Conservation (phyloP, 2,329 filamentous ascomycete genomes). For the Cladorrhinum sp. region DNA sequence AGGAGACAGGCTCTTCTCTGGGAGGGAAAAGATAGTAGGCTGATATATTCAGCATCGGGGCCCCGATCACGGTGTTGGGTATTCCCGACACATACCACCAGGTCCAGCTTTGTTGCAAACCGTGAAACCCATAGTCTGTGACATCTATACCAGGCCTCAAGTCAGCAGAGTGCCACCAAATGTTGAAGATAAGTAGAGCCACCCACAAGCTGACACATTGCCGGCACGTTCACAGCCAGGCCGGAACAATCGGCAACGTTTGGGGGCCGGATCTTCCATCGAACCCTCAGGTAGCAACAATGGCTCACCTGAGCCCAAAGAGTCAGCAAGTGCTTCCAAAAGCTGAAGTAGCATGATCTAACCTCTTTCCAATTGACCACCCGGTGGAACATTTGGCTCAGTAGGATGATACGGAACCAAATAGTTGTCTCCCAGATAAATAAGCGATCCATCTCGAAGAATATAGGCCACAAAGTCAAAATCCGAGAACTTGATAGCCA, state of each 20-base stretch:
- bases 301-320: background rate
- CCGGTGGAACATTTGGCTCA: background rate
- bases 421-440: background rate
- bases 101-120: background rate
- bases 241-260: background rate
- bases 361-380: background rate
- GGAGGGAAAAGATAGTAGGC: background rate
- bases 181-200: background rate
- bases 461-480: background rate
- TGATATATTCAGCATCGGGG: background rate
- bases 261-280: background rate
- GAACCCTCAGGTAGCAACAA: background rate
- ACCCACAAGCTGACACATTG: background rate
- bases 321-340: no score
- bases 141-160: background rate
- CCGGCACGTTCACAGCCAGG: background rate
- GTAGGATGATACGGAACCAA: background rate
- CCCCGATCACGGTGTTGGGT: background rate
- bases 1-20: background rate
- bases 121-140: background rate
- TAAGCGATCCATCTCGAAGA: background rate
- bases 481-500: background rate
- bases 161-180: background rate
- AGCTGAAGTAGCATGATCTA: no score
- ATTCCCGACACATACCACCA: background rate